Evolutionary conservation across 441 rosid genomes (phyloP), one percentile per base, ranked within the genome.

Genomic region (Dalechampia spathulata): DNA sequence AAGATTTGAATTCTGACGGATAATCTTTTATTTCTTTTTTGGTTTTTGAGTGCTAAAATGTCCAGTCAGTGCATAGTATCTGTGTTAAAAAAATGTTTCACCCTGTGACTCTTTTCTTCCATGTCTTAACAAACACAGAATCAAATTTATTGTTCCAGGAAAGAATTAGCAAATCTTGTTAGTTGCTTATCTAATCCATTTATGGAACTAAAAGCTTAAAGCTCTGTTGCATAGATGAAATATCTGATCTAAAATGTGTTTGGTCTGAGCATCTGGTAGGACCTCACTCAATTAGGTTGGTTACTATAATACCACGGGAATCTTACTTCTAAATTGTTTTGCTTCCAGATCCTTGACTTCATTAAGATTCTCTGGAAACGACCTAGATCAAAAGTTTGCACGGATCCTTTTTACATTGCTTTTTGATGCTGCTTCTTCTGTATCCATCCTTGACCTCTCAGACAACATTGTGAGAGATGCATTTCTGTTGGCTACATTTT

Each of bases 381-480:
- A 67, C 44, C 74, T 88, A 22, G 82, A 80, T 67, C 38, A 65
- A 40, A 59, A 64, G 55, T 72, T 67, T 46, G 86, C 85, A 20
- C 72, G 55, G 56, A 59, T 63, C 36, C 57, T 92, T 67, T 83
- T 84, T 52, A 63, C 68, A 28, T 60, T 73, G 30, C 90, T 92
- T 62, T 65, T 86, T 60, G 76, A 86, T 52, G 73, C 81, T 63
- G 75, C 87, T 1, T 78, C 84, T 23, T 47, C 60, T 34, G 38
- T 88, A 53, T 73, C 85, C 19, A 57, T 54, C 66, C 90, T 92
- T 41, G 91, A 88, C 60, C 83, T 92, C 63, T 92, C 98, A 40
- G 95, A 85, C 44, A 92, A 92, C 72, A 62, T 70, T 58, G 98
- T 92, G 70, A 60, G 87, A 63, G 53, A 61, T 60, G 56, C 42